Percentiles rank a stretch among this genome's conserved stretches.
Conservation (phyloP, 495 filamentous ascomycete species). For the Penicillium psychrofluorescens region DNA sequence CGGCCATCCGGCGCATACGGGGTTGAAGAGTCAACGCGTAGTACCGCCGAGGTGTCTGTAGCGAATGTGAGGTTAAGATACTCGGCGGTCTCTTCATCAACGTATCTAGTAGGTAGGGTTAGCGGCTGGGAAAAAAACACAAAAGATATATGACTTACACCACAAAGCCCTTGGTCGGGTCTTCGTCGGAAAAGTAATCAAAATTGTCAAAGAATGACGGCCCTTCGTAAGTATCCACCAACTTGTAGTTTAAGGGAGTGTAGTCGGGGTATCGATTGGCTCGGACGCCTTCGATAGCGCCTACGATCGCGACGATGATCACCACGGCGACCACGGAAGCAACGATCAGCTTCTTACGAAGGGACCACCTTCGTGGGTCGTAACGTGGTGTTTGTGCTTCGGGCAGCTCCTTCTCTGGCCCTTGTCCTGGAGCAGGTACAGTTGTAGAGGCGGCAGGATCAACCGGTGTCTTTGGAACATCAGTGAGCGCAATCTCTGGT, state of each 20-base stretch:
- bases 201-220: constrained; percentile 45
- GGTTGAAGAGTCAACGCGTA: constrained; percentile 44
- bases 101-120: not conserved
- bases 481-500: no score
- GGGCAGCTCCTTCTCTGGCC: no score
- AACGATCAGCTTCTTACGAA: constrained; percentile 35
- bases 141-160: constrained; percentile 23
- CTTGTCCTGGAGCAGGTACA: no score
- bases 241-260: constrained; percentile 35
- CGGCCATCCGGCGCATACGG: constrained; percentile 36
- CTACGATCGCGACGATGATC: constrained; percentile 42
- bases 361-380: constrained; percentile 26
- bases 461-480: no score
- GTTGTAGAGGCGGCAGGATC: no score
- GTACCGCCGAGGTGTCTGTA: constrained; percentile 36
- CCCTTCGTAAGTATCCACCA: constrained; percentile 45
- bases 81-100: constrained; percentile 25
- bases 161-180: constrained; percentile 47
- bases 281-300: constrained; percentile 41
- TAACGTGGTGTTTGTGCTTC: no score
- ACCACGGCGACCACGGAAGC: constrained; percentile 25
- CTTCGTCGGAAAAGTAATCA: constrained; percentile 44
- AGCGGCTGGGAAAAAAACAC: no score
- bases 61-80: constrained; percentile 47
- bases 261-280: constrained; percentile 49